Conservation (phyloP, 2,329 filamentous ascomycete species). For the Cladosporium sp. region DNA sequence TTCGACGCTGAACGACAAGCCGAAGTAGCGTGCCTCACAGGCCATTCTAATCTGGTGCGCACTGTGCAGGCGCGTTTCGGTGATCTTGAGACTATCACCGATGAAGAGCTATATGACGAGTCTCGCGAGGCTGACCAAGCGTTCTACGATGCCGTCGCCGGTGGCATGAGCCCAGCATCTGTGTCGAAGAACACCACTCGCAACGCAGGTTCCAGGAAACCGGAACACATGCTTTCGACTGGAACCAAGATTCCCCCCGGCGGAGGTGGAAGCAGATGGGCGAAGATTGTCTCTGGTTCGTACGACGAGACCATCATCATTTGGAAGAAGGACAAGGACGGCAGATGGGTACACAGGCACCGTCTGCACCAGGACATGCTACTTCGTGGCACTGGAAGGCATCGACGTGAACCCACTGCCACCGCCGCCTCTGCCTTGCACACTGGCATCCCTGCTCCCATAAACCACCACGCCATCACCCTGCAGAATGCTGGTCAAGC, state of each 20-base stretch:
- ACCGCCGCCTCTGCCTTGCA: not conserved
- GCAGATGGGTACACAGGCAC: constrained; percentile 76
- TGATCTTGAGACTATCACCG: constrained; percentile 70
- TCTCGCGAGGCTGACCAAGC: constrained; percentile 68
- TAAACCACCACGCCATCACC: constrained; percentile 3
- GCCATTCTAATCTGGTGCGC: constrained; percentile 79
- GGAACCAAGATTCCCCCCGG: constrained; percentile 87
- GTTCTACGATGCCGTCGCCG: constrained; percentile 58
- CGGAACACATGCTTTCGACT: constrained; percentile 70
- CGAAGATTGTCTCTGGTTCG: constrained; percentile 92
- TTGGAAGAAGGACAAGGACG: constrained; percentile 77
- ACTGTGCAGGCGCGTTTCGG: constrained; percentile 95
- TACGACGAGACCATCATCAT: constrained; percentile 96
- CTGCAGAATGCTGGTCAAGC: constrained; percentile 8
- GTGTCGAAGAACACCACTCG: constrained; percentile 34
- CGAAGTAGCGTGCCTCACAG: constrained; percentile 80
- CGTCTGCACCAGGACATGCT: constrained; percentile 37
- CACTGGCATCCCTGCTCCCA: not conserved
- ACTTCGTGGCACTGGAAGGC: constrained; percentile 11
- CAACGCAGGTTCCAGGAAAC: constrained; percentile 69
- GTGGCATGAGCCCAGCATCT: constrained; percentile 37
- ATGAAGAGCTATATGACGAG: constrained; percentile 66
- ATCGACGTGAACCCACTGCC: constrained; percentile 4
- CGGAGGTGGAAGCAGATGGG: constrained; percentile 82
- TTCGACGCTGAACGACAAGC: constrained; percentile 82